These are phyloP conservation scores for Lathyrus sativus DNA, from an alignment of 306 rosid species.

Conservation along the genomic window DNA sequence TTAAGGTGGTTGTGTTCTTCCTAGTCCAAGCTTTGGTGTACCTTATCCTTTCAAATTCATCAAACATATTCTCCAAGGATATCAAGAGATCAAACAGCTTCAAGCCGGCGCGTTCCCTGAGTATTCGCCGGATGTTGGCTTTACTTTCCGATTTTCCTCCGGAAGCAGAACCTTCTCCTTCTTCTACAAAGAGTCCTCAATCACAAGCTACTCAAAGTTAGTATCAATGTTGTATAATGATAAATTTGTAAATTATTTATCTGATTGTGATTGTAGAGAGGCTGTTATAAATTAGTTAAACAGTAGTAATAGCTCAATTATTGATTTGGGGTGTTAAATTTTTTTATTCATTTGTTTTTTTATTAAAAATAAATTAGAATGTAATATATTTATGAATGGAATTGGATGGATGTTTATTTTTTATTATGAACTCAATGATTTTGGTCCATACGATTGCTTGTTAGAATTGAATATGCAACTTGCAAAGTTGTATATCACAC, in stretches of 20 bases:
- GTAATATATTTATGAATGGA: slow-evolving; percentile 17
- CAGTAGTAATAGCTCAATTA: neutral
- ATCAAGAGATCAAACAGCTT: slow-evolving; percentile 60
- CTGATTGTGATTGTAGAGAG: slow-evolving; percentile 11
- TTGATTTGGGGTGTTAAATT: slow-evolving; percentile 25
- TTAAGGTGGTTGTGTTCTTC: slow-evolving; percentile 66
- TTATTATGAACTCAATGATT: neutral
- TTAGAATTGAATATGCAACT: neutral
- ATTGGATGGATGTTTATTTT: slow-evolving; percentile 11
- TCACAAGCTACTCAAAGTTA: slow-evolving; percentile 38
- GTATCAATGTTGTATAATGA: neutral
- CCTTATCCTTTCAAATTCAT: slow-evolving; percentile 78
- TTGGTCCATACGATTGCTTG: slow-evolving; percentile 6
- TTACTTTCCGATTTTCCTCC: slow-evolving; percentile 68
- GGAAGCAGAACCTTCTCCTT: slow-evolving; percentile 67
- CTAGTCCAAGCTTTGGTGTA: slow-evolving; percentile 74
- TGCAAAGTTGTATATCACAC: neutral
- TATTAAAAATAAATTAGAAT: neutral
- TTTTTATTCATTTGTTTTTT: slow-evolving; percentile 35
- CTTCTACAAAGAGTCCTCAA: slow-evolving; percentile 39
- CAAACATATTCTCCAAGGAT: slow-evolving; percentile 67
- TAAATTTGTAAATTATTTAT: slow-evolving; percentile 17
- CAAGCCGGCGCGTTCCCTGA: slow-evolving; percentile 61
- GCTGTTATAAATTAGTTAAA: slow-evolving; percentile 16
- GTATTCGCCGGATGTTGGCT: slow-evolving; percentile 70